Base-by-base conservation (phyloP, 2,329 filamentous ascomycete genomes). In the Lachnellula hyalina region DNA sequence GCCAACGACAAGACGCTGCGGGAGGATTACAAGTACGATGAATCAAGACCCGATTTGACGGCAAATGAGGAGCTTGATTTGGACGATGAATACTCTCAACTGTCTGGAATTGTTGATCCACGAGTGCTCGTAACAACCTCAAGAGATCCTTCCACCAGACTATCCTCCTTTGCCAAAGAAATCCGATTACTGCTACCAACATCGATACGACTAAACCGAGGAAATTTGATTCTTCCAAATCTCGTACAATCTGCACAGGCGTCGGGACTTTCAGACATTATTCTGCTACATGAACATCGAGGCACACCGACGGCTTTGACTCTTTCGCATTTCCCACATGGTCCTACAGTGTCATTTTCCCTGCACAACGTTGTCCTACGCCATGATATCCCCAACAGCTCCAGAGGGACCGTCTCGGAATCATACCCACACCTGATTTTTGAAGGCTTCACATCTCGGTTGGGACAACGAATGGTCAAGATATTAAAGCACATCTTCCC, bases 401-500 rank as follows among this genome's bases (percentile, higher is more conserved):
- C 90, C 8, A 82, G 89, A 55, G 94, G 94, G 47, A 96, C 91
- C 1, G 90, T 96, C 47, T 90, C 85, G 58, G 94, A 99, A 73
- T 87, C 85, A 38, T 99, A 96, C 65, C 94, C 94, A 0, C 93
- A 97, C 67, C 77, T 99, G 2, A 89, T 99, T 59, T 97, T 99
- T 65, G 94, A 99, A 67, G 91, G 91, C 2, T 97, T 99, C 73
- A 87, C 81, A 5, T 90, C 88, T 5, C 82, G 81, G 35, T 76
- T 97, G 5, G 94, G 94, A 52, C 80, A 85, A 65, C 82, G 94
- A 17, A 85, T 96, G 15, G 88, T 91, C 50, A 92, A 95, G 70
- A 89, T 97, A 14, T 72, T 99, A 42, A 96, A 97, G 72, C 93
- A 99, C 64, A 75, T 96, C 2, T 99, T 96, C 67, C 94, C 94